Base-by-base conservation (phyloP, 495 filamentous ascomycete species). In the Penicillium goetzii region DNA sequence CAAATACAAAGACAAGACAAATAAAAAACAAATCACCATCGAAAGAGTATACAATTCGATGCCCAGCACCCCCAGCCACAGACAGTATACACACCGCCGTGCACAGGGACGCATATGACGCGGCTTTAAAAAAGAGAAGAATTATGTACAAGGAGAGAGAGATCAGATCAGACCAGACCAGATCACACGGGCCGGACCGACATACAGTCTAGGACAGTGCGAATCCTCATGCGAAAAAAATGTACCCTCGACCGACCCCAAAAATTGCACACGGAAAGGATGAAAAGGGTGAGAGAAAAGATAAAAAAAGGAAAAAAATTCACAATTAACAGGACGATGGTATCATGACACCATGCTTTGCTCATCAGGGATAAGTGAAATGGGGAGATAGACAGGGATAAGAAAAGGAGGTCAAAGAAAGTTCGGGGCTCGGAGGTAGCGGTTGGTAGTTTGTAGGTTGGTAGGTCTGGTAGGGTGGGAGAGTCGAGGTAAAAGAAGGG, bases 331-430 rank as follows among this genome's bases (percentile, higher is more conserved):
- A 53, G 50, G 62, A 68, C 59, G 61, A 67, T 70, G 63, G 65
- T 73, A 76, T 74, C 70, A 68, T 70, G 61, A 68, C 63, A 70
- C 67, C 74, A 72, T 68, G 63, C 64, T 70, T 65, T 60, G 63
- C 72, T 74, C 69, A 69, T 74, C 74, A 74, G 28, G 40, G 45
- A 53, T 55, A 58, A 50, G 52, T 47, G 30, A 60, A 68, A 63
- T 56, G 32, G 51, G 28, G 62, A 65, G 23, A 61, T 59, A 62
- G 71, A 61, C 56, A 60, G 62, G 63, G 60, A 61, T 47, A 69
- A 53, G 61, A 58, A 62, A 45, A 45, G 43, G 43, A 47, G 52
- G 51, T n/a, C n/a, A 36, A 50, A 50, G 25, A 28, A 28, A 28
- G 23, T 50, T 15, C 41, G 41, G 47, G 30, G 23, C 2, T 28